These are phyloP conservation scores for Madurella fahalii DNA, from an alignment of 2,329 filamentous ascomycete genomes.

Conservation along the genomic window DNA sequence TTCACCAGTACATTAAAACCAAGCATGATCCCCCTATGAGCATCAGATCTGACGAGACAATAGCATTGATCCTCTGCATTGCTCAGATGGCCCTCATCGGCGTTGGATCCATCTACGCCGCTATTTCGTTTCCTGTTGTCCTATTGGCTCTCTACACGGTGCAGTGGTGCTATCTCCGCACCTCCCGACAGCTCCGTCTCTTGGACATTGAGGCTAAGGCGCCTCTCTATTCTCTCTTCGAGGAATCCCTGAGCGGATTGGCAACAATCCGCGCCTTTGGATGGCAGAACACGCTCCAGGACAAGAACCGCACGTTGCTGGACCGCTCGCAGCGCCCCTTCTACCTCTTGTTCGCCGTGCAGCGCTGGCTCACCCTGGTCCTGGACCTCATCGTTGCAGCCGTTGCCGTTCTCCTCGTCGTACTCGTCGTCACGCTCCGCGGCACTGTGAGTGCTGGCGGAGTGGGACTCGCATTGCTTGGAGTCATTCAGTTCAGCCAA, in stretches of 20 bases:
- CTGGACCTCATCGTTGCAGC: slow-evolving; percentile 36
- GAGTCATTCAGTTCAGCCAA: slow-evolving; percentile 28
- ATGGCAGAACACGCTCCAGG: slow-evolving; percentile 43
- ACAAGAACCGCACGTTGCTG: slow-evolving; percentile 44
- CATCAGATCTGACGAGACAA: too few species aligned
- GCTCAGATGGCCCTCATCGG: too few species aligned
- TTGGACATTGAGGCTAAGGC: slow-evolving; percentile 50
- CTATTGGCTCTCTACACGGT: slow-evolving; percentile 31
- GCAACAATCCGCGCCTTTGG: slow-evolving; percentile 51
- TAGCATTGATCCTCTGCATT: too few species aligned
- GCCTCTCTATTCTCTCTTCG: slow-evolving; percentile 45
- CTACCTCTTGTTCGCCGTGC: slow-evolving; percentile 54
- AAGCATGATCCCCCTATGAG: too few species aligned
- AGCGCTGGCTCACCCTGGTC: slow-evolving; percentile 48
- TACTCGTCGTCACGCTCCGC: slow-evolving; percentile 33
- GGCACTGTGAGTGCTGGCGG: slow-evolving; percentile 28
- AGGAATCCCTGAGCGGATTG: slow-evolving; percentile 44
- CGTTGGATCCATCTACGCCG: too few species aligned
- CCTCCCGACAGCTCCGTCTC: slow-evolving; percentile 48
- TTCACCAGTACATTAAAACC: slow-evolving; percentile 23
- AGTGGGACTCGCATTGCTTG: slow-evolving; percentile 32
- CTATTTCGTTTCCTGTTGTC: too few species aligned
- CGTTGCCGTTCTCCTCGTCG: slow-evolving; percentile 34
- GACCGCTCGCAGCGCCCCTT: slow-evolving; percentile 53
- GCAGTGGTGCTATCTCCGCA: slow-evolving; percentile 49